Base-by-base conservation (phyloP, 2,329 filamentous ascomycete genomes). In the Emmonsia crescens region DNA sequence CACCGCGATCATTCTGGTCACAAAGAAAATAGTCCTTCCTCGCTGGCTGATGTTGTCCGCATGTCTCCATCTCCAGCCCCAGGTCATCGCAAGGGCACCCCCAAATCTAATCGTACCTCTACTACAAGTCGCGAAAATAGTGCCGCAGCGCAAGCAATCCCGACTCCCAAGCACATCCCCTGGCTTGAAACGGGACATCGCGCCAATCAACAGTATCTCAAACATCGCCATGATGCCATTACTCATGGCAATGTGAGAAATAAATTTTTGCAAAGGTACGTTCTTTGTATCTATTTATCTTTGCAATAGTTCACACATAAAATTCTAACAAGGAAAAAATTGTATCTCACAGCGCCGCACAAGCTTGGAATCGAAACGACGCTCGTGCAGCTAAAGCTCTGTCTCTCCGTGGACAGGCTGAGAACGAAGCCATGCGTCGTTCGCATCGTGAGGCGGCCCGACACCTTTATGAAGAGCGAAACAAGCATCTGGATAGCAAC, bases 361-460 rank as follows among this genome's bases (percentile, higher is more conserved):
- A 97, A 81, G 94, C 94, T 27, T 99, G 94, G 93, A 96, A 97
- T 73, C 89, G 94, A 62, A 97, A 96, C 70, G 94, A 99, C 74
- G 93, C 94, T 48, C 87, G 94, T 64, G 93, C 94, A 21, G 94
- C 94, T 64, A 97, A 97, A 78, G 93, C 93, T 38, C 83, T 97
- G 57, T 96, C 91, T 69, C 84, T 97, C 54, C 88, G 94, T 36
- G 94, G 94, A 14, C 94, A 97, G 76, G 94, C 90, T 68, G 94
- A 99, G 77, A 97, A 99, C 70, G 91, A 96, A 67, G 82, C 95
- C 44, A 99, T 99, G 94, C 86, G 92, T 66, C 95, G 96, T 78
- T 93, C 92, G 54, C 94, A 99, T 72, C 88, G 94, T 55, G 92
- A 97, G 76, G 94, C 94, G 10, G 94, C 94, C 27, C 85, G 87